Base-by-base conservation (phyloP, 371 early-diverging fungal species). In the Entomophthora muscae region DNA sequence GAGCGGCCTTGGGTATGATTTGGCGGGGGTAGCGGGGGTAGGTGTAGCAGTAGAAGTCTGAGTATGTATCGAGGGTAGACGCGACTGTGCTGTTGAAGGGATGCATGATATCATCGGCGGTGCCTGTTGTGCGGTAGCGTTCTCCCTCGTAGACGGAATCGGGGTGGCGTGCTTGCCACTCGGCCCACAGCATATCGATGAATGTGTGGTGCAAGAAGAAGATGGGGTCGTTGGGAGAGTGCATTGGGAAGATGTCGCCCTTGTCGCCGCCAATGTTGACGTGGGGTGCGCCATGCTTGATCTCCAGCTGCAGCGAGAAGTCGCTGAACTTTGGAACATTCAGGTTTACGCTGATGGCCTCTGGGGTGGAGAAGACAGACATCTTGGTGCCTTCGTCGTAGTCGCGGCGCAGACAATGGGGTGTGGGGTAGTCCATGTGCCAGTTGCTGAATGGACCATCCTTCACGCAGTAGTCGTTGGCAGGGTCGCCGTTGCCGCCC, bases 221-320 rank as follows among this genome's bases (percentile, higher is more conserved):
- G 2, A 67, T 26, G 1, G 67, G 67, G 22, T 79, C 80, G 61
- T 73, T 75, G 5, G 78, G 79, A 17, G 73, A 67, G 57, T 67
- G 61, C 62, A 52, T 63, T 0, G 70, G 68, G 0, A 65, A 55
- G 55, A 78, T 78, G 63, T 78, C 78, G 56, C 78, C 78, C 2
- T 27, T 27, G 22, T 27, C 27, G 22, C 13, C 57, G 64, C 76
- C 77, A 22, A 78, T 55, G 22, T 13, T 32, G 7, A 31, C 60
- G 22, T 77, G 76, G 30, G 70, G 72, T 0, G 62, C 69, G 5
- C 76, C 76, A 57, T 77, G 77, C 24, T 69, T 58, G 33, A 65
- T 69, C 66, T 77, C 77, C n/a, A 76, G 63, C 57, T 68, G 63
- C 56, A 66, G 67, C 66, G 75, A 67, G 65, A 74, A 74, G 10